Conservation (phyloP, 2,329 filamentous ascomycete species). For the Claviceps sp. region DNA sequence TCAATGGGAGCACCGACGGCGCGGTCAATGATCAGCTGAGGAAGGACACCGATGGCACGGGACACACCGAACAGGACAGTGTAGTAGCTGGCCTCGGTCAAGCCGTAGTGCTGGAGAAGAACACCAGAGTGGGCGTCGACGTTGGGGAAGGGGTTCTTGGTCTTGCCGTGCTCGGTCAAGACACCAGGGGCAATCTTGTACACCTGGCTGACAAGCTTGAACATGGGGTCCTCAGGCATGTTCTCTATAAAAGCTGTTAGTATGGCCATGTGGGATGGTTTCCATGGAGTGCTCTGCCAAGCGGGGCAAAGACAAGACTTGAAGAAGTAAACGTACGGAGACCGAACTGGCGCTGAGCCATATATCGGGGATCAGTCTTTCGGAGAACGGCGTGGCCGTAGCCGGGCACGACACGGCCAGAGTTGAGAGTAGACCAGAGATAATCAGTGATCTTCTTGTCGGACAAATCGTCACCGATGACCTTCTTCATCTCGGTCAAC, state of each 20-base stretch:
- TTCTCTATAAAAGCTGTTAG: constrained; percentile 41
- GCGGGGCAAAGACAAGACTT: background rate
- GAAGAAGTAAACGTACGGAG: constrained; percentile 32
- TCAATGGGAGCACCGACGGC: constrained; percentile 94
- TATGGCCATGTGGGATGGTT: background rate
- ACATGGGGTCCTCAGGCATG: constrained; percentile 95
- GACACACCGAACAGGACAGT: constrained; percentile 99
- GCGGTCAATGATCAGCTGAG: constrained; percentile 99
- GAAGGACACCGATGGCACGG: constrained; percentile 93
- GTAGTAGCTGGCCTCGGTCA: constrained; percentile 99
- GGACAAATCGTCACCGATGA: constrained; percentile 83
- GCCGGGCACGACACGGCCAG: constrained; percentile 89
- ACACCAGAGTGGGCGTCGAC: constrained; percentile 98
- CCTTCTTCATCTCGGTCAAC: constrained; percentile 98
- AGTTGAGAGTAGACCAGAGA: constrained; percentile 94
- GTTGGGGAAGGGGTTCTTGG: constrained; percentile 99
- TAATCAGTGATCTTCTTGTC: constrained; percentile 97
- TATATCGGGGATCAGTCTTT: constrained; percentile 99
- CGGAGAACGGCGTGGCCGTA: constrained; percentile 98
- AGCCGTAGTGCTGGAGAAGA: constrained; percentile 97
- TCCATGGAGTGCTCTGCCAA: background rate
- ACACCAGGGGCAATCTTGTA: constrained; percentile 99
- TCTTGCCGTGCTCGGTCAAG: constrained; percentile 99
- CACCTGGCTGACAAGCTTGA: constrained; percentile 99
- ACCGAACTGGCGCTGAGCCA: constrained; percentile 94